Percentiles rank a stretch among this genome's conserved stretches.
Evolutionary conservation across 140 eudicot species (phyloP).

Genomic region (Oenanthe javanica): DNA sequence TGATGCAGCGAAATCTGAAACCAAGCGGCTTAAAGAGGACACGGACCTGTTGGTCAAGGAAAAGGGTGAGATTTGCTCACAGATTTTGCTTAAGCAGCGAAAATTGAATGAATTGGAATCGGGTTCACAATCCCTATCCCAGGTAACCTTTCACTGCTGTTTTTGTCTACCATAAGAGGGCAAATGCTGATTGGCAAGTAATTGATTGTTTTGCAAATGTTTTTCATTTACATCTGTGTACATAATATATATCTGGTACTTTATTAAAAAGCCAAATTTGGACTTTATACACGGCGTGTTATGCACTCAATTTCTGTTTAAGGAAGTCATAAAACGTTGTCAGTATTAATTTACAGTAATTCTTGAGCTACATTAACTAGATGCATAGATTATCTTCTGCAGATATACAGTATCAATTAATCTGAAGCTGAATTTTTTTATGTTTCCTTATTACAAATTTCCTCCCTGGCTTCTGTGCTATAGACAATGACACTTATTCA

Average conservation of each 20-base stretch:
- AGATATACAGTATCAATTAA: neutral
- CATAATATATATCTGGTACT: neutral
- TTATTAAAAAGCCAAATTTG: neutral
- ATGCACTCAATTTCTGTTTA: neutral
- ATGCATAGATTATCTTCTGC: neutral
- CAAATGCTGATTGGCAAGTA: neutral
- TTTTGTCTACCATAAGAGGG: neutral
- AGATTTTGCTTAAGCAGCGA: constrained; percentile 62
- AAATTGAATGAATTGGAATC: constrained; percentile 51
- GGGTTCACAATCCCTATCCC: constrained; percentile 56
- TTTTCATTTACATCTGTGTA: neutral
- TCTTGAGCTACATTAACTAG: neutral
- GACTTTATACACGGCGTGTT: neutral
- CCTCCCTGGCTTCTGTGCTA: constrained; percentile 15
- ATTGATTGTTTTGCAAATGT: neutral
- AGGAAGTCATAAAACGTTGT: neutral
- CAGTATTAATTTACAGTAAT: neutral
- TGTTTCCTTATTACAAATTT: neutral
- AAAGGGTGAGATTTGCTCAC: constrained; percentile 53
- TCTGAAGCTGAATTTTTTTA: neutral
- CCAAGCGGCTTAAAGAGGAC: constrained; percentile 51
- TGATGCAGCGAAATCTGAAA: constrained; percentile 51
- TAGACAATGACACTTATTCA: constrained; percentile 79
- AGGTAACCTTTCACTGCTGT: constrained; percentile 31
- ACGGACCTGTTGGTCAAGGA: constrained; percentile 43